Base-by-base conservation (phyloP, 139 green algal species). In the Astrephomene gubernaculifera region DNA sequence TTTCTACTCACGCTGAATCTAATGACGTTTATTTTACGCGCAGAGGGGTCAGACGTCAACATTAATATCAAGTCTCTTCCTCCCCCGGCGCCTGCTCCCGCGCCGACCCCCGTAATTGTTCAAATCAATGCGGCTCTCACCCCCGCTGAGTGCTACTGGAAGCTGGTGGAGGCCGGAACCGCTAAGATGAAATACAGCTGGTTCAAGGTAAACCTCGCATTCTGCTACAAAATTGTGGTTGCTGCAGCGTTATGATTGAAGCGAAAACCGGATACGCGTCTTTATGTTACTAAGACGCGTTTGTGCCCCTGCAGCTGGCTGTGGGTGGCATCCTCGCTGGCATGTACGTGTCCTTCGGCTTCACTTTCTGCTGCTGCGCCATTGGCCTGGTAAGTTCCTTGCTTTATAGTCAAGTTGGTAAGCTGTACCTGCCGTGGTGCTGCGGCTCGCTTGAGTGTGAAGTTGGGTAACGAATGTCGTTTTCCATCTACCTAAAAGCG, bases 301-400 rank as follows among this genome's bases (percentile, higher is more conserved):
- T n/a, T n/a, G n/a, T n/a, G n/a, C n/a, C n/a, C n/a, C n/a, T 72
- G 65, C 65, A 57, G 49, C 49, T 57, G 49, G 49, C 49, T 57
- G 57, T 91, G 31, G 52, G 92, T 39, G 88, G 86, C 53, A 65
- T 91, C 12, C 57, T 94, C 73, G 94, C 91, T 17, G 94, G 94
- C 38, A 85, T 82, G 52, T 94, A 93, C 80, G 92, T 97, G 49
- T 86, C 86, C 57, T 87, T 97, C 73, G 93, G 94, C 3, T 96
- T 71, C 82, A 91, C 36, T 82, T 93, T n/a, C 87, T 78, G 27
- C 87, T 96, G 14, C 91, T 90, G 22, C 87, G 81, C 57, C 85
- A 90, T 72, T 92, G 89, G 71, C 84, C 85, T 8, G 43, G 73
- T 82, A 49, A 82, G 35, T 53, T 38, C 27, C 17, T 70, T 14